Evolutionary conservation across 768 basidiomycete genomes (phyloP), one percentile per base, ranked within the genome.

Genomic region (Lyophyllum decastes): DNA sequence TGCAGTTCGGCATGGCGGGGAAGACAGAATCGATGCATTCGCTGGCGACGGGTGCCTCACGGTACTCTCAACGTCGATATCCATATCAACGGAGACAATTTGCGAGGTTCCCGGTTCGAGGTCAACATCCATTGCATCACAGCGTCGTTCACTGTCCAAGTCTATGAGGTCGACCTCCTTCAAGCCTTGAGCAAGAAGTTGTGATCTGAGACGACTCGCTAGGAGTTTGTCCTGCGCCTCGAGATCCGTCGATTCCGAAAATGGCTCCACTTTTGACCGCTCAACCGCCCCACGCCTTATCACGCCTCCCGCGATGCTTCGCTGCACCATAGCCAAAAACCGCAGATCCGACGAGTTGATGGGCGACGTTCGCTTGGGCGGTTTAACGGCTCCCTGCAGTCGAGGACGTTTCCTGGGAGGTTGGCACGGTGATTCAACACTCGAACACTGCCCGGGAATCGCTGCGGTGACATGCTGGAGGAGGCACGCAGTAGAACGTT

Each of bases 391-490:
- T 30, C 63, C 62, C 25, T 61, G 57, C 34, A 66, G 49, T 2
- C 66, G 60, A 12, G 66, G 64, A 3, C 66, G 63, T 49, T 66
- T 66, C 22, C 66, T 53, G n/a, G 63, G 63, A 30, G 63, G 66
- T 51, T 64, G 65, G 24, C 38, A 35, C 1, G 38, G n/a, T 19
- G 48, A 24, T 21, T 59, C 55, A 38, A 49, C 54, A 25, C 30
- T 46, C 51, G 59, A 41, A 40, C 55, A 47, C 35, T 16, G 43
- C 24, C 57, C 54, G 26, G 57, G 12, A 21, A 43, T n/a, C 22
- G 24, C 27, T 25, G 46, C 25, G 21, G 25, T n/a, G 8, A 19
- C 33, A 9, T 61, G 59, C 22, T 48, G 47, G 0, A 34, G 45
- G 4, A 60, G 50, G 7, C 58, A 54, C 22, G 57, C 34, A 14